Conservation (phyloP, 768 basidiomycete genomes). For the Auriscalpium orientale region DNA sequence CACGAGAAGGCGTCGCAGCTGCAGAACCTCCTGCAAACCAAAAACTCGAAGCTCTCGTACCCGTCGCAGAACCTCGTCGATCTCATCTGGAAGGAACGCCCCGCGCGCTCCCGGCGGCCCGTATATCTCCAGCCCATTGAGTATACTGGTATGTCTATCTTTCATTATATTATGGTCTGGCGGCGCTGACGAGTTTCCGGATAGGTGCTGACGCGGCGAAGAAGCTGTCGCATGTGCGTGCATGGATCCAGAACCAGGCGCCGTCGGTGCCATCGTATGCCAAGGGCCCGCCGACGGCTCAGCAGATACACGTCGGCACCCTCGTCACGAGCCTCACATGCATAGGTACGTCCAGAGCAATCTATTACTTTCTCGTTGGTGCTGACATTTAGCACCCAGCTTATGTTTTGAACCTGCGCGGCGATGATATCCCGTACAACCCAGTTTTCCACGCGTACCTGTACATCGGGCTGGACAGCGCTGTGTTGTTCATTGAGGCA, state of each 20-base stretch:
- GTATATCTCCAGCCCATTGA: slow-evolving; percentile 64
- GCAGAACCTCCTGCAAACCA: slow-evolving; percentile 43
- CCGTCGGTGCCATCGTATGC: slow-evolving; percentile 56
- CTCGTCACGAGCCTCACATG: slow-evolving; percentile 61
- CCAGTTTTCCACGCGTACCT: slow-evolving; percentile 89
- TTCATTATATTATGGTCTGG: not conserved
- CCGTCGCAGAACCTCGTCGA: slow-evolving; percentile 83
- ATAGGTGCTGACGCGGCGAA: slow-evolving; percentile 50
- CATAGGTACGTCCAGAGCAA: slow-evolving; percentile 44
- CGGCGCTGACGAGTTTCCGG: not conserved
- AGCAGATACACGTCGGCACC: slow-evolving; percentile 61
- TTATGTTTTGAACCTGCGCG: slow-evolving; percentile 83
- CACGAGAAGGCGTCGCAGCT: slow-evolving; percentile 61
- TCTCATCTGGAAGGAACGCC: slow-evolving; percentile 73
- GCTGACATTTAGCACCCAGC: slow-evolving; percentile 36
- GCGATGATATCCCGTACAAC: slow-evolving; percentile 84
- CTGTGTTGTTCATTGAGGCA: slow-evolving; percentile 71
- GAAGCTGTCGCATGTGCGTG: slow-evolving; percentile 65
- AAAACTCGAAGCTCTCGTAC: slow-evolving; percentile 63
- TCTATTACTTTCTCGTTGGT: not conserved
- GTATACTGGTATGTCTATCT: slow-evolving; percentile 45
- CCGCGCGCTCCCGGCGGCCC: slow-evolving; percentile 53
- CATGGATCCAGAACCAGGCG: slow-evolving; percentile 60
- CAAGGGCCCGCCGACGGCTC: slow-evolving; percentile 48
- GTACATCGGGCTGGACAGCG: slow-evolving; percentile 54